Evolutionary conservation across 2,329 filamentous ascomycete species (phyloP).

Genomic region (Talaromyces piceae): DNA sequence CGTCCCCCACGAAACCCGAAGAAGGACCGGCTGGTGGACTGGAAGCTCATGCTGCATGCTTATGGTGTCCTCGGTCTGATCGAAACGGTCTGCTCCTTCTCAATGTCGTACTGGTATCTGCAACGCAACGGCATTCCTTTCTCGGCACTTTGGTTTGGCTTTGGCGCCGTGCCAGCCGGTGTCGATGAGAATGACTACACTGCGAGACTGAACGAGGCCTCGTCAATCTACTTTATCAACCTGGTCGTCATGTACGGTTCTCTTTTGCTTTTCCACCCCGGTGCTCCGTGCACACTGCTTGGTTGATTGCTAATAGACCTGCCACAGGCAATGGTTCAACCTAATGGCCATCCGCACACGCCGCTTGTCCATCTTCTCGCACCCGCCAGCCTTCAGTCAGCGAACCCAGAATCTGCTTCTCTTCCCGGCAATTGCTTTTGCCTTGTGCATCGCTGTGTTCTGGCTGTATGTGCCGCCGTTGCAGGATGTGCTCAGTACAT

Average conservation of each 20-base stretch:
- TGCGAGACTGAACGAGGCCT: conserved; percentile 54
- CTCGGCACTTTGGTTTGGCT: conserved; percentile 58
- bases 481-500: conserved; percentile 54
- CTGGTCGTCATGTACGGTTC: conserved; percentile 63
- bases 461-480: conserved; percentile 59
- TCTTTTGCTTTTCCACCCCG: too few species aligned
- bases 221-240: conserved; percentile 72
- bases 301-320: background rate
- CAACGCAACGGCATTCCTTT: conserved; percentile 56
- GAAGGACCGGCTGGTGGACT: conserved; percentile 65
- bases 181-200: conserved; percentile 50
- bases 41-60: conserved; percentile 62
- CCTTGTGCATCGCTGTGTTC: conserved; percentile 61
- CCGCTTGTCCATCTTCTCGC: conserved; percentile 61
- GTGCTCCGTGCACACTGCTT: too few species aligned
- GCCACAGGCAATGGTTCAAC: conserved; percentile 61
- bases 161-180: conserved; percentile 46
- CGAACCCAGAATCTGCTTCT: conserved; percentile 60
- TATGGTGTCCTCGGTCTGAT: conserved; percentile 64
- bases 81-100: conserved; percentile 53
- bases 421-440: conserved; percentile 63
- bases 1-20: conserved; percentile 61
- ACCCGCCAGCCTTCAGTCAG: conserved; percentile 60
- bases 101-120: conserved; percentile 62
- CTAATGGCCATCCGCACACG: conserved; percentile 62